These are phyloP conservation scores for Psilocybe cyanescens DNA, from an alignment of 768 basidiomycete genomes.

Conservation along the genomic window DNA sequence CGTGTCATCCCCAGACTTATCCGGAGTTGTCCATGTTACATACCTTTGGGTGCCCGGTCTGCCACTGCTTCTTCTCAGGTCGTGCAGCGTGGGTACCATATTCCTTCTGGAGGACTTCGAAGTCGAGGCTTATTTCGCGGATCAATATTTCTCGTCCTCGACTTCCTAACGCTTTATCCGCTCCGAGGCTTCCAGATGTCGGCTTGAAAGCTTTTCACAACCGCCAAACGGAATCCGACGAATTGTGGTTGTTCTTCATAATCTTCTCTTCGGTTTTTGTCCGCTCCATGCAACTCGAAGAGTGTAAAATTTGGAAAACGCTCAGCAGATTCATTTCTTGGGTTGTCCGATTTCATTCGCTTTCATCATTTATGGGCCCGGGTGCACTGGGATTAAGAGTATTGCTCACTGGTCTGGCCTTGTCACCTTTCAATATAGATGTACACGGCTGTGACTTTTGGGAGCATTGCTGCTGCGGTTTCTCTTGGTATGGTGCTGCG, in stretches of 20 bases:
- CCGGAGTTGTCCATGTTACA: not conserved
- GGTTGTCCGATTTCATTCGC: too few species aligned
- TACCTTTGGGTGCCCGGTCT: not conserved
- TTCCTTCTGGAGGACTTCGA: slow-evolving; percentile 15
- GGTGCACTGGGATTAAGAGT: not conserved
- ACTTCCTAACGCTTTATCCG: not conserved
- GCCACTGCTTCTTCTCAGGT: slow-evolving; percentile 8
- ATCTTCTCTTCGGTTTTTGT: too few species aligned
- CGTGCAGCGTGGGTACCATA: slow-evolving; percentile 16
- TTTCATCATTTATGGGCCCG: not conserved
- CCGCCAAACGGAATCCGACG: too few species aligned
- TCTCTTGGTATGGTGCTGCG: slow-evolving; percentile 22
- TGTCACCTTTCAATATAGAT: slow-evolving; percentile 4
- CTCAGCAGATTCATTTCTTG: too few species aligned
- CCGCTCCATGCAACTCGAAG: too few species aligned
- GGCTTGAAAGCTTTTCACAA: too few species aligned
- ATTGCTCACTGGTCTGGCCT: slow-evolving; percentile 1
- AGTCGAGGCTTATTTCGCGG: slow-evolving; percentile 16
- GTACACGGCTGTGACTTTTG: slow-evolving; percentile 13
- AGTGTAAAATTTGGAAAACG: too few species aligned
- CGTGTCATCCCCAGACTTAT: not conserved
- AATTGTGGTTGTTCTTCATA: too few species aligned
- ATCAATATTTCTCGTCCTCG: slow-evolving; percentile 4
- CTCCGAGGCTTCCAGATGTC: not conserved
- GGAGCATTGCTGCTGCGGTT: slow-evolving; percentile 20